phyloP scores from a whole-genome alignment of 345 rosid species.

The Populus pruinosa region DNA sequence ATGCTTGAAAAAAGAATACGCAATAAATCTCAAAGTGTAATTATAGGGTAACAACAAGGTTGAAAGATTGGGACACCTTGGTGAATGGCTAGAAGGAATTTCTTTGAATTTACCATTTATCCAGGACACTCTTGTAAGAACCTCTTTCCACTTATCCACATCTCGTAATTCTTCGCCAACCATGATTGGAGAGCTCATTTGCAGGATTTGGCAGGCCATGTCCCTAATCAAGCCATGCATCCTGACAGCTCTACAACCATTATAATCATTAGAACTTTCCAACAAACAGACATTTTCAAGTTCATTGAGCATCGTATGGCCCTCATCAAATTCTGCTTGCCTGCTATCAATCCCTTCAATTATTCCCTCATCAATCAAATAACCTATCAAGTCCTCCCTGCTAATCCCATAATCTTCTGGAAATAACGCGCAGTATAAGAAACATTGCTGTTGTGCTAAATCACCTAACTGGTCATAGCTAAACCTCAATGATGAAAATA shows the following conservation, averaged over 20 bases:
- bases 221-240: constrained; percentile 28
- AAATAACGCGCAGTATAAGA: constrained; percentile 22
- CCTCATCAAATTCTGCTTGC: constrained; percentile 7
- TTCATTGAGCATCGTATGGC: constrained; percentile 12
- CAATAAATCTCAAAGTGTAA: not conserved
- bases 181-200: not conserved
- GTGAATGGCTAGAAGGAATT: constrained; percentile 1
- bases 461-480: constrained; percentile 16
- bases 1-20: not conserved
- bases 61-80: constrained; percentile 8
- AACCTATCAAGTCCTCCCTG: constrained; percentile 9
- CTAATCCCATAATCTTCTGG: not conserved
- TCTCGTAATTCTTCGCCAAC: not conserved
- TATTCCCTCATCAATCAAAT: constrained; percentile 24
- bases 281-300: constrained; percentile 13
- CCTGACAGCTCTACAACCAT: not conserved
- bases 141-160: constrained; percentile 2
- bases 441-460: constrained; percentile 5
- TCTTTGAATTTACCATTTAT: not conserved
- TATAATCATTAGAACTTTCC: constrained; percentile 1
- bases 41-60: not conserved
- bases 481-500: not conserved
- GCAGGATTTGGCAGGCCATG: constrained; percentile 11
- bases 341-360: not conserved
- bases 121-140: constrained; percentile 16